Evolutionary conservation across 1,139 yeast species (phyloP), one percentile per base, ranked within the genome.

Genomic region (Kluyveromyces sp.): DNA sequence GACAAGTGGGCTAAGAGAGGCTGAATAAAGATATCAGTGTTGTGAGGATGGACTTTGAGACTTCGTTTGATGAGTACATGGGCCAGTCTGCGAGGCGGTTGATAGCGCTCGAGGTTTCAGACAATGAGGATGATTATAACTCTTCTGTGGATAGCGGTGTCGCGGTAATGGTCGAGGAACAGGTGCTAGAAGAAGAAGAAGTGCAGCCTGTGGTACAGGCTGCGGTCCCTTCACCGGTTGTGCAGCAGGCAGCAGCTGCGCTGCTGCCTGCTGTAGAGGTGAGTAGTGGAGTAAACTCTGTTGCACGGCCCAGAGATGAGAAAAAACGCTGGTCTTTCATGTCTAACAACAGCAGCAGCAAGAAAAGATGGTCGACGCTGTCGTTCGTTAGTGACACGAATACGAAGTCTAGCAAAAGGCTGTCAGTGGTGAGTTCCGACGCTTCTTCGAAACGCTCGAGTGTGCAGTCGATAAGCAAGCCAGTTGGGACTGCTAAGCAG

Each of bases 21-120:
- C n/a, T n/a, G n/a, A n/a, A n/a, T n/a, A n/a, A n/a, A n/a, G n/a
- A n/a, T n/a, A n/a, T n/a, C n/a, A n/a, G n/a, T n/a, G n/a, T n/a
- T n/a, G n/a, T n/a, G n/a, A n/a, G n/a, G n/a, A 40, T 38, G 42
- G 49, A 44, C 17, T 40, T 41, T 34, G 52, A 49, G 18, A 44
- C 49, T 12, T 49, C 51, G 39, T 57, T 55, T 32, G 63, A 54
- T 26, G 58, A 49, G 34, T 51, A 49, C 36, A 49, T 47, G 29
- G 54, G 51, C 8, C 36, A 32, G 13, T 18, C 44, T 15, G 44
- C 44, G 9, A 54, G 52, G 36, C 55, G 55, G 42, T 58, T 58
- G 36, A 58, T 60, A 26, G 65, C 65, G 2, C 43, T 61, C 25
- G 63, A 54, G 28, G 58, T 61, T 6, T 58, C 64, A 9, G 64